phyloP scores from a whole-genome alignment of 352 stramenopile species.

The Phytophthora melonis region DNA sequence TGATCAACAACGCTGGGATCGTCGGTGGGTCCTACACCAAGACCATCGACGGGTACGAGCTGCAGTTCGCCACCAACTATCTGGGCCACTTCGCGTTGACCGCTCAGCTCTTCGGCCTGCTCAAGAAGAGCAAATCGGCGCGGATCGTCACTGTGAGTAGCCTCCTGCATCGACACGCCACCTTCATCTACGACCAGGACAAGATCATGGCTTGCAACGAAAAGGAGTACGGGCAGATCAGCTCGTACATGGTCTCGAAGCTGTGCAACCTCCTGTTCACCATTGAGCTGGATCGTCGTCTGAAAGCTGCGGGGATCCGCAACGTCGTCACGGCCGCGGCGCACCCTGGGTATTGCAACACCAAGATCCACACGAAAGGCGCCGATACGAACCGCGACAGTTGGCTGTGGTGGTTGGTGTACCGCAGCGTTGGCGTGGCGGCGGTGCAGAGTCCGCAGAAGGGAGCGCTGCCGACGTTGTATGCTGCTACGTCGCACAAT shows the following conservation, averaged over 20 bases:
- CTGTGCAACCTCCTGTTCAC: constrained; percentile 92
- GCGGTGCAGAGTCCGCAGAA: not conserved
- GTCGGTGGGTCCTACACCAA: constrained; percentile 38
- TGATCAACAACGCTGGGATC: constrained; percentile 69
- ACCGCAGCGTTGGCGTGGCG: not conserved
- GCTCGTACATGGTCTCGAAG: constrained; percentile 85
- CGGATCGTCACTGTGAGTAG: constrained; percentile 40
- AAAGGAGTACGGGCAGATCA: constrained; percentile 26
- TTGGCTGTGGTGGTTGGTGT: constrained; percentile 13
- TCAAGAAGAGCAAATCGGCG: constrained; percentile 19
- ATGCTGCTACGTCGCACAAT: constrained; percentile 17
- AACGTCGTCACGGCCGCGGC: constrained; percentile 34
- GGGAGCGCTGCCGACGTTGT: not conserved
- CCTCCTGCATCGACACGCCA: constrained; percentile 15
- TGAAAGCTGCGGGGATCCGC: constrained; percentile 30
- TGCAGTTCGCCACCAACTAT: constrained; percentile 64
- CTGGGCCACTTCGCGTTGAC: constrained; percentile 50
- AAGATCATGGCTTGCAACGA: constrained; percentile 5
- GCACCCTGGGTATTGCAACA: constrained; percentile 45
- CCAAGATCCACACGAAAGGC: constrained; percentile 42
- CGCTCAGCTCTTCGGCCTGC: constrained; percentile 43
- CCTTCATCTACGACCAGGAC: constrained; percentile 9
- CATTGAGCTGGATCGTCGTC: constrained; percentile 52
- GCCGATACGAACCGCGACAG: constrained; percentile 41
- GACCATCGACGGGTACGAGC: constrained; percentile 47